Base-by-base conservation (phyloP, 139 green algal species). In the Asterochloris sp. region DNA sequence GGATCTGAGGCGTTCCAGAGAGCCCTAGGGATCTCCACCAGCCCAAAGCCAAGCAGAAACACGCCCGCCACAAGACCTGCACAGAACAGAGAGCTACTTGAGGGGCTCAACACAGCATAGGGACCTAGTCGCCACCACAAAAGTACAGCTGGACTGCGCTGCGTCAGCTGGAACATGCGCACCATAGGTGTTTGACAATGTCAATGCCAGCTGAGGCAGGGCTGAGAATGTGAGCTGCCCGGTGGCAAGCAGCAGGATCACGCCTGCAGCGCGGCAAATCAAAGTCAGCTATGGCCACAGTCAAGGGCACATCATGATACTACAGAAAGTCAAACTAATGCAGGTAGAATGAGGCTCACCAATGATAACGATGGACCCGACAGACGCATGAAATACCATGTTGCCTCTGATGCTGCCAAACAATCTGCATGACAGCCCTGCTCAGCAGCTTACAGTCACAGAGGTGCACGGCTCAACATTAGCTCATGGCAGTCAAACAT, bases 131-230 rank as follows among this genome's bases (percentile, higher is more conserved):
- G 10, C 12, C 66, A 24, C 21, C 8, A 71, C 19, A 8, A 71
- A 2, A 71, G 66, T 24, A 13, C 66, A 24, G 21, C 66, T 26
- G 19, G 66, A 71, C 21, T 71, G 28, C 74, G 60, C 75, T 67
- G 75, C 29, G 17, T 0, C 10, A 67, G 23, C 60, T 21, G 14
- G 28, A 66, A 8, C 1, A 17, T 68, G 69, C 61, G 21, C 66
- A 91, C 92, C 94, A 82, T 98, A 98, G 0, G 95, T 91, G 87
- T 98, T 98, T 27, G 92, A 96, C 1, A 95, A 82, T 24, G 85
- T 91, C 54, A 98, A 92, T 61, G 90, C 91, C n/a, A 96, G 83
- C 0, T 80, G 84, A 2, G 90, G 77, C 10, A 98, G 82, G 21
- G 86, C 83, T 0, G 81, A 62, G 6, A 92, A 73, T 19, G 76